phyloP scores from a whole-genome alignment of 768 basidiomycete species.

The Xerocomus potaroensis region DNA sequence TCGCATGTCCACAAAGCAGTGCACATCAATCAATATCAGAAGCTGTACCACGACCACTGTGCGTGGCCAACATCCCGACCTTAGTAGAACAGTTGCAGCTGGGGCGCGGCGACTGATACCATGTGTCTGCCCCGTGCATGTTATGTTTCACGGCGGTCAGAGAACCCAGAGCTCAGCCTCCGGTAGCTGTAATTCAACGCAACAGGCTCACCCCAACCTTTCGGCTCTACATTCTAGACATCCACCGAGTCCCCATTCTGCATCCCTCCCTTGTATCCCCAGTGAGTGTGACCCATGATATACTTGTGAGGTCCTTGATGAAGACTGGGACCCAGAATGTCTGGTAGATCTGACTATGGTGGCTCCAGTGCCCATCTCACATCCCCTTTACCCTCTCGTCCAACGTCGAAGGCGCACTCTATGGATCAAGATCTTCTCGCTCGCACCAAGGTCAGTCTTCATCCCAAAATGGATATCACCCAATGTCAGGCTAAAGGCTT shows the following conservation, averaged over 20 bases:
- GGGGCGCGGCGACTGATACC: neutral
- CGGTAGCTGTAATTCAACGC: slow-evolving; percentile 1
- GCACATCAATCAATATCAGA: neutral
- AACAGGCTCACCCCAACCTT: neutral
- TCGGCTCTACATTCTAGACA: neutral
- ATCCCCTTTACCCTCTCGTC: slow-evolving; percentile 9
- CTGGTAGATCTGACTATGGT: slow-evolving; percentile 11
- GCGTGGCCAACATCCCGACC: neutral
- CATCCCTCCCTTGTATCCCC: neutral
- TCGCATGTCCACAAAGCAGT: neutral
- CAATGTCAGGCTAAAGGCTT: slow-evolving; percentile 3
- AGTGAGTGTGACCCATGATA: slow-evolving; percentile 8
- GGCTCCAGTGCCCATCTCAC: slow-evolving; percentile 5
- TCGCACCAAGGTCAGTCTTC: slow-evolving; percentile 11
- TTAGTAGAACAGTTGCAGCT: no score
- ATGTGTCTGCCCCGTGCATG: slow-evolving; percentile 23
- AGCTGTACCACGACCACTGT: neutral
- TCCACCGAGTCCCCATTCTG: neutral
- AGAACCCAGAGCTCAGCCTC: neutral
- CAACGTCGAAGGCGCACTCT: slow-evolving; percentile 11
- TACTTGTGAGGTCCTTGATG: neutral
- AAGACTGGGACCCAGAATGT: slow-evolving; percentile 14
- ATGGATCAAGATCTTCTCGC: neutral
- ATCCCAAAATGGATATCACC: neutral
- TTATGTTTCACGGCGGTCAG: neutral